A percentile compares a stretch with the other conserved stretches of the same genome.
These are phyloP conservation scores for Phalaenopsis equestris DNA, from an alignment of 106 monocot genomes.

Conservation along the genomic window DNA sequence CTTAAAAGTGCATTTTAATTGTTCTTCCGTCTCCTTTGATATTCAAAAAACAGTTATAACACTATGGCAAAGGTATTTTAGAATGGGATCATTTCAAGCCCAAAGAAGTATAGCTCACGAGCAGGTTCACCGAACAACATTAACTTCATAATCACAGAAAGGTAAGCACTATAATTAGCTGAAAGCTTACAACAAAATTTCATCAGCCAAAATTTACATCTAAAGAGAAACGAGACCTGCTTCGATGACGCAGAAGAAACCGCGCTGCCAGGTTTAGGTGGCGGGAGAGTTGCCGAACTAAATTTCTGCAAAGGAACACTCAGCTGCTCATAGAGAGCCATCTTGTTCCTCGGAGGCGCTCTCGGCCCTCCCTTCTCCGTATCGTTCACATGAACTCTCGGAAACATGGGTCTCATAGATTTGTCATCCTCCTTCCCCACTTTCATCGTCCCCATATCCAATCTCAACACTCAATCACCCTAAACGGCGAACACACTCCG, in stretches of 20 bases:
- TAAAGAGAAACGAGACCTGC: slow-evolving; percentile 24
- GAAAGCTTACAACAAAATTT: background rate
- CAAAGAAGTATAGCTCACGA: no score
- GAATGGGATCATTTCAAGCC: no score
- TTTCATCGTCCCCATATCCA: slow-evolving; percentile 18
- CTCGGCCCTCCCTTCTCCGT: slow-evolving; percentile 75
- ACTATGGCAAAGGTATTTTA: no score
- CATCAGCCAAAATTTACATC: background rate
- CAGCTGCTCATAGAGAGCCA: slow-evolving; percentile 92
- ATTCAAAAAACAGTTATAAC: no score
- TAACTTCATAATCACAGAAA: background rate
- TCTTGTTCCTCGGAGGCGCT: slow-evolving; percentile 97
- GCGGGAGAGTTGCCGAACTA: slow-evolving; percentile 15
- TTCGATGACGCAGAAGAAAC: slow-evolving; percentile 31
- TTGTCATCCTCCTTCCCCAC: slow-evolving; percentile 37
- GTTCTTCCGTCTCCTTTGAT: no score
- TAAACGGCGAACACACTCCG: background rate
- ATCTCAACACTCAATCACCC: background rate
- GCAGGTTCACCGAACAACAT: no score
- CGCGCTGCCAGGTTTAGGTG: slow-evolving; percentile 12
- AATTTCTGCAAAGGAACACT: slow-evolving; percentile 74
- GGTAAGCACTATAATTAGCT: background rate
- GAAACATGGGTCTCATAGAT: slow-evolving; percentile 64
- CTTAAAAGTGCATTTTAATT: no score
- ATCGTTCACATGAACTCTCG: slow-evolving; percentile 89